Evolutionary conservation across 768 basidiomycete species (phyloP).

Genomic region (Leccinum broughii): DNA sequence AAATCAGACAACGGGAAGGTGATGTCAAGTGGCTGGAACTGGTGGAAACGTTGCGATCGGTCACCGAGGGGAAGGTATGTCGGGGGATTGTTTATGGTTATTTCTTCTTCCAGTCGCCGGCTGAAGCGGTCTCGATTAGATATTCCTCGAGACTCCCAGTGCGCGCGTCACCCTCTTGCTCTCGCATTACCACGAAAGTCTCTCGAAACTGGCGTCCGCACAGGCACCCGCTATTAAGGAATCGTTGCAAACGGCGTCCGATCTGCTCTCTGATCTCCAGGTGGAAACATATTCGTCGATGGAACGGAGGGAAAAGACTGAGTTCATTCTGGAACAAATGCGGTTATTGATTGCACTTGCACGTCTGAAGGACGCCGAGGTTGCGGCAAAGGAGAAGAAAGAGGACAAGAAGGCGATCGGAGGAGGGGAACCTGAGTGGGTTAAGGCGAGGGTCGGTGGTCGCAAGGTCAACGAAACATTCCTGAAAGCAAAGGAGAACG

Average conservation of each 20-base stretch:
- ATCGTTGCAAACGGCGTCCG: slow-evolving; percentile 82
- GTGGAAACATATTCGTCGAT: slow-evolving; percentile 99
- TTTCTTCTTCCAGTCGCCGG: not conserved
- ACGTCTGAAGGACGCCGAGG: slow-evolving; percentile 69
- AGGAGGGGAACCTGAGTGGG: slow-evolving; percentile 89
- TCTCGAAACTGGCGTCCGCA: slow-evolving; percentile 47
- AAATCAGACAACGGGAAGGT: slow-evolving; percentile 67
- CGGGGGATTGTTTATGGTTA: not conserved
- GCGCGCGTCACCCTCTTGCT: slow-evolving; percentile 91
- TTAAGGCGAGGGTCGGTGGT: slow-evolving; percentile 87
- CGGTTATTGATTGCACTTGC: slow-evolving; percentile 80
- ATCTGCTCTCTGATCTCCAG: slow-evolving; percentile 90
- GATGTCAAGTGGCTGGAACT: slow-evolving; percentile 81
- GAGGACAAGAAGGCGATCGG: slow-evolving; percentile 54
- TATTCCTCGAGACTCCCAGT: slow-evolving; percentile 94
- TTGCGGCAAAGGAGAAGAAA: slow-evolving; percentile 52
- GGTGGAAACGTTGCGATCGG: slow-evolving; percentile 83
- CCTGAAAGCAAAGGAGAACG: slow-evolving; percentile 84
- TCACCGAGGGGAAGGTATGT: slow-evolving; percentile 95
- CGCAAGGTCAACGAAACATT: slow-evolving; percentile 94
- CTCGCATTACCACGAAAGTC: slow-evolving; percentile 79
- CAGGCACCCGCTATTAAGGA: slow-evolving; percentile 50
- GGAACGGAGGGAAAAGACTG: slow-evolving; percentile 97
- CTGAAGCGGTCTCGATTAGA: slow-evolving; percentile 47
- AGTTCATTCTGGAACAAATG: slow-evolving; percentile 99